Evolutionary conservation across 108 stramenopile genomes (phyloP), one percentile per base, ranked within the genome.

Genomic region (Poteriospumella lacustris): DNA sequence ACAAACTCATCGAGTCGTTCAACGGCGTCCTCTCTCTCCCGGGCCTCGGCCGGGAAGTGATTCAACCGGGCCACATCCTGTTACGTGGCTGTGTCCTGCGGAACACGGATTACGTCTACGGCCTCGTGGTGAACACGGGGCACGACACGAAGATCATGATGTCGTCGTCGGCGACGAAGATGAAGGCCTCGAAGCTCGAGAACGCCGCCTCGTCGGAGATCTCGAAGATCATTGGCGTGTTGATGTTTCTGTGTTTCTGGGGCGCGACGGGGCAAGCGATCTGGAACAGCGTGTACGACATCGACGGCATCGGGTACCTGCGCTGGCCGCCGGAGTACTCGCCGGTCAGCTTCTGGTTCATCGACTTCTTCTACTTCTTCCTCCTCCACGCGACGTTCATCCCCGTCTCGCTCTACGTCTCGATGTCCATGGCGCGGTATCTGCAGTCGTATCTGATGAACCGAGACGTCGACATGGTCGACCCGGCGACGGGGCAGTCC

Each of bases 391-490:
- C 86, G 60, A 83, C 82, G 42, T 81, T 88, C 83, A 85, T 89
- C n/a, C 89, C 89, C 43, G 85, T 89, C 28, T 86, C 87, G 31
- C 85, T 89, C 40, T 89, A 89, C 77, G 88, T 89, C 38, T 79
- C 79, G 24, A 85, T 89, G 87, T 56, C 83, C 41, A 79, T 88
- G 24, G 80, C 85, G 40, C 81, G 81, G 28, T 88, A 82, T 52
- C 68, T 86, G 43, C 85, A 85, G 42, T 80, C 83, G 19, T 83
- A 76, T 39, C 85, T 88, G 60, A 89, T 88, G 81, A 85, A 86
- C 36, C 62, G 52, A 42, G 85, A 80, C 26, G 15, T 79, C 12
- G 12, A 28, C 15, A 81, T 85, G 58, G 68, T 68, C 42, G 9
- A 83, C 79, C 79, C 1, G 59, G 33, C 70, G 39, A 58, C 80